Conservation (phyloP, 108 stramenopile genomes). For the Chaetoceros tenuissimus region DNA sequence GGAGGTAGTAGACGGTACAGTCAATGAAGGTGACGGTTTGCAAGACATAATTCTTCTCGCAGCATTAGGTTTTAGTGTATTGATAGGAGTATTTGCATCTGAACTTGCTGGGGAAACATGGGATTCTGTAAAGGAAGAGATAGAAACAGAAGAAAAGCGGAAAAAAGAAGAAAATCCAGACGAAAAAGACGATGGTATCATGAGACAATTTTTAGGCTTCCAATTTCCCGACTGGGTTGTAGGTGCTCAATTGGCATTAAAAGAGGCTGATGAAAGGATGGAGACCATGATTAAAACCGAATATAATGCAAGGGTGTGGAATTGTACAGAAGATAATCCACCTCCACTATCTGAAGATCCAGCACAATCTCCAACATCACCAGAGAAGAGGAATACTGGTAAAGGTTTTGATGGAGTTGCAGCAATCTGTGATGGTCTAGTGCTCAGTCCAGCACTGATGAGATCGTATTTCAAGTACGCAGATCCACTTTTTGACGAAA, state of each 20-base stretch:
- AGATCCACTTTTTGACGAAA: constrained; percentile 58
- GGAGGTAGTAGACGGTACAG: constrained; percentile 56
- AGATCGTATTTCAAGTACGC: constrained; percentile 47
- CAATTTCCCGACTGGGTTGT: constrained; percentile 53
- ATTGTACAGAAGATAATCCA: constrained; percentile 38
- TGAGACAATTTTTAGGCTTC: constrained; percentile 49
- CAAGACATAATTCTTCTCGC: constrained; percentile 61
- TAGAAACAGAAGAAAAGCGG: constrained; percentile 48
- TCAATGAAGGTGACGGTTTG: constrained; percentile 18
- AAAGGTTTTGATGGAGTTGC: constrained; percentile 59
- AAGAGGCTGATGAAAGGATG: constrained; percentile 46
- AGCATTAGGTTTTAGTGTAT: constrained; percentile 61
- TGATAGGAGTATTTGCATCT: constrained; percentile 82
- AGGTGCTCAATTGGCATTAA: constrained; percentile 52
- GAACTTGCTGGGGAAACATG: constrained; percentile 79
- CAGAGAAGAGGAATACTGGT: constrained; percentile 35
- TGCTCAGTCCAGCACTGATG: constrained; percentile 50
- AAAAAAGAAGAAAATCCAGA: constrained; percentile 17
- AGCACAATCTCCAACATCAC: constrained; percentile 36
- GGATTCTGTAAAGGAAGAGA: constrained; percentile 65
- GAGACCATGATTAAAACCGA: constrained; percentile 47
- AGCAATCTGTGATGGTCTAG: constrained; percentile 50
- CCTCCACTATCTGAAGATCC: constrained; percentile 30
- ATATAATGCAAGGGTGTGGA: constrained; percentile 62
- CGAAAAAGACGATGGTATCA: constrained; percentile 40